Evolutionary conservation across 768 basidiomycete genomes (phyloP).

Genomic region (Tubosaeta sp.): DNA sequence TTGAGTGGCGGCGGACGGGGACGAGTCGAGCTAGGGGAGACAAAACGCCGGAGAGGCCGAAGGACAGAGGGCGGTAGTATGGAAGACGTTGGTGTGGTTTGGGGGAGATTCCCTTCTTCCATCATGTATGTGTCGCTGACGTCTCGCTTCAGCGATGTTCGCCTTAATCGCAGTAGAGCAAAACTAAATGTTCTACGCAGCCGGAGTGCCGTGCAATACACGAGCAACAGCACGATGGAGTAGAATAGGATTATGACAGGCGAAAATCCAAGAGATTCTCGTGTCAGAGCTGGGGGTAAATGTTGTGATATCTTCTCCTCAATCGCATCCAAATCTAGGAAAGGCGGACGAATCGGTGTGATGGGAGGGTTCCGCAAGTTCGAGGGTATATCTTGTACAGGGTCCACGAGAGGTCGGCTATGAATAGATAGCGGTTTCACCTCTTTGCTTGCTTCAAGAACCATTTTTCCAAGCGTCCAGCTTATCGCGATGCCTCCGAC

Average conservation of each 20-base stretch:
- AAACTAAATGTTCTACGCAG: conserved; percentile 54
- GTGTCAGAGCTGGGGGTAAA: conserved; percentile 57
- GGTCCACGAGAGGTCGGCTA: conserved; percentile 63
- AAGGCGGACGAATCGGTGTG: conserved; percentile 60
- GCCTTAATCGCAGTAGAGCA: conserved; percentile 41
- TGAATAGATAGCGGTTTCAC: conserved; percentile 48
- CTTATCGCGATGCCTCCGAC: conserved; percentile 91
- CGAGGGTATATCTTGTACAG: conserved; percentile 61
- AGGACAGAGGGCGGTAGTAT: conserved; percentile 23
- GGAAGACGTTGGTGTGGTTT: conserved; percentile 12
- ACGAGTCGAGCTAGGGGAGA: conserved; percentile 18
- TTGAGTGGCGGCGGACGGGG: conserved; percentile 23
- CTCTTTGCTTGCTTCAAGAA: conserved; percentile 92
- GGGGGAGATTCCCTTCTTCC: conserved; percentile 40
- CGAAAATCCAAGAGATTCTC: conserved; percentile 69
- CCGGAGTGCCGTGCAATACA: conserved; percentile 47
- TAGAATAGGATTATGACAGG: conserved; percentile 61
- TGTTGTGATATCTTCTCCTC: conserved; percentile 66
- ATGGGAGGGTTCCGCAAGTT: conserved; percentile 46
- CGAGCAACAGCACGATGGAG: conserved; percentile 37
- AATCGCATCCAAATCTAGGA: conserved; percentile 53
- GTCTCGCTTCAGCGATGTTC: conserved; percentile 35
- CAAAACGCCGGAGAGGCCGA: conserved; percentile 26
- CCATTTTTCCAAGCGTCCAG: conserved; percentile 99
- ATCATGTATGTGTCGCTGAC: conserved; percentile 34